Percentiles rank a stretch among this genome's conserved stretches.
These are phyloP conservation scores for Amanita polypyramis DNA, from an alignment of 768 basidiomycete genomes.

Conservation along the genomic window DNA sequence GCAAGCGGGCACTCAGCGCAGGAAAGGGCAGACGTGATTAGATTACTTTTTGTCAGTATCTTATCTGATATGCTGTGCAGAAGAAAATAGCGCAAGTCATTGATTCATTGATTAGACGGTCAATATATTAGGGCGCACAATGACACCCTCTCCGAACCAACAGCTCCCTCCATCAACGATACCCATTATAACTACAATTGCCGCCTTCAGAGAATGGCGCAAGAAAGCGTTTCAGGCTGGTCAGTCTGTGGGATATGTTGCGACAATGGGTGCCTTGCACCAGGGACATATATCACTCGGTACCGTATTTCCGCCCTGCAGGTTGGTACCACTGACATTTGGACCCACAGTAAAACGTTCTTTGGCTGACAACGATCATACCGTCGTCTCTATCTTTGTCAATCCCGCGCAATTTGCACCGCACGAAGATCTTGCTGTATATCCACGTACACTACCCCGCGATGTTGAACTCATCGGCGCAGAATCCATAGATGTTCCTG, in stretches of 20 bases:
- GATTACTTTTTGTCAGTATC: not conserved
- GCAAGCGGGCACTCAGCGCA: conserved; percentile 8
- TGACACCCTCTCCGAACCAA: conserved; percentile 1
- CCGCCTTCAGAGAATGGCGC: conserved; percentile 67
- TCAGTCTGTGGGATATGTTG: conserved; percentile 83
- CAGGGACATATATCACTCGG: conserved; percentile 88
- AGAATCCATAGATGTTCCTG: conserved; percentile 19
- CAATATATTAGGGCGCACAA: not conserved
- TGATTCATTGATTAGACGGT: no score
- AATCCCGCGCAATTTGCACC: conserved; percentile 98
- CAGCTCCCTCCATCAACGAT: conserved; percentile 26
- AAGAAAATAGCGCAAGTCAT: no score
- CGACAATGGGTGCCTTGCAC: conserved; percentile 97
- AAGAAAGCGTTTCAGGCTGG: conserved; percentile 41
- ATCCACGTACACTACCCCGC: conserved; percentile 74
- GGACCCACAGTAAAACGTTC: conserved; percentile 56
- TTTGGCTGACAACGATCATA: conserved; percentile 69
- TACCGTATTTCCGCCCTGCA: conserved; percentile 24
- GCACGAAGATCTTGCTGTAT: conserved; percentile 84
- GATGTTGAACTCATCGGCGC: conserved; percentile 58
- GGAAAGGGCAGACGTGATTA: not conserved
- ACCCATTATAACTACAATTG: conserved; percentile 48
- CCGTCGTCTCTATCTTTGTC: conserved; percentile 93
- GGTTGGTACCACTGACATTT: not conserved
- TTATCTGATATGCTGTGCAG: not conserved